Conservation (phyloP, 805 yeast species). For the Zygoascus bituminiphila region DNA sequence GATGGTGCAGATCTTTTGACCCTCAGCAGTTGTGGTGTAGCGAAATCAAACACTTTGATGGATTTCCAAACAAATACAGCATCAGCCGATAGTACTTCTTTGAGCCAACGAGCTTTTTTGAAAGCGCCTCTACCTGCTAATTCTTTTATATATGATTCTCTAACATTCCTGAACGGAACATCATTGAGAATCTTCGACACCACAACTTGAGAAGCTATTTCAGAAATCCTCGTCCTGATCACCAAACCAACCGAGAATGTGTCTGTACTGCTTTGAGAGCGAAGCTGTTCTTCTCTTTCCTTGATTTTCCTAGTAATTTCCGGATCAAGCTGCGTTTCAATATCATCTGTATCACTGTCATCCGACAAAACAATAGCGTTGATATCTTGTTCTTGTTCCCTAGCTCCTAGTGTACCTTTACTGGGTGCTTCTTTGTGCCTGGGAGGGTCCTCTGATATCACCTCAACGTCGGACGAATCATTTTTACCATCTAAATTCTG, state of each 20-base stretch:
- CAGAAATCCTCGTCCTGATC: background rate
- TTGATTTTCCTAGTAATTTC: background rate
- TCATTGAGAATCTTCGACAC: slow-evolving; percentile 5
- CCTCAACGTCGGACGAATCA: background rate
- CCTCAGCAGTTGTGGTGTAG: slow-evolving; percentile 10
- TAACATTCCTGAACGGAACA: background rate
- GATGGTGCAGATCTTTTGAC: slow-evolving; percentile 6
- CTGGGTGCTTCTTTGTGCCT: too few relatives aligned
- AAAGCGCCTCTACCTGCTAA: background rate
- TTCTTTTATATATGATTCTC: background rate
- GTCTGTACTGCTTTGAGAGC: background rate
- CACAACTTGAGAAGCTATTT: background rate
- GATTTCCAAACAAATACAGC: slow-evolving; percentile 11
- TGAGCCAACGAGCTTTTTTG: background rate
- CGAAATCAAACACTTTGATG: slow-evolving; percentile 10
- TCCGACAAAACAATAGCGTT: too few relatives aligned
- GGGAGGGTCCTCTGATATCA: background rate
- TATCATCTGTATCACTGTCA: background rate
- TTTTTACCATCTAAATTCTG: background rate
- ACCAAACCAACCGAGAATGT: slow-evolving; percentile 3
- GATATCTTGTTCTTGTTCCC: background rate
- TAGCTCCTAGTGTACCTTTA: background rate
- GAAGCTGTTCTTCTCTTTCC: background rate
- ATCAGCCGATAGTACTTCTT: background rate
- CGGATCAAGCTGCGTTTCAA: background rate